Evolutionary conservation across 1,139 yeast species (phyloP).

Genomic region (Sugiyamaella paludigena): DNA sequence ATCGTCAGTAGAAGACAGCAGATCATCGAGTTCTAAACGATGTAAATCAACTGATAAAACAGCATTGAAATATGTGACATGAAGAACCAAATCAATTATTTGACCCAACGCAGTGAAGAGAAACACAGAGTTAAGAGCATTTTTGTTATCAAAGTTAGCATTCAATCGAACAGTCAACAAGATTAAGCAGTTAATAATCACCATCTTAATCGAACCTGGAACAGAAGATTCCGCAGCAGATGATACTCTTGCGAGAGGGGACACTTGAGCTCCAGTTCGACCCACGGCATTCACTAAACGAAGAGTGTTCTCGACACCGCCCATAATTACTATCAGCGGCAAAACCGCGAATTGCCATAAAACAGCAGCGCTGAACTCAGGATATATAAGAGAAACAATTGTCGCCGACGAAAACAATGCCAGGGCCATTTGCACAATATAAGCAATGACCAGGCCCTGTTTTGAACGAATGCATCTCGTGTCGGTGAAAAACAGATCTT

Average conservation of each 20-base stretch:
- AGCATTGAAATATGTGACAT: slow-evolving; percentile 61
- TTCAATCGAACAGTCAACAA: slow-evolving; percentile 26
- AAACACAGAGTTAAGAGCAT: not conserved
- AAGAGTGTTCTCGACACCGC: slow-evolving; percentile 47
- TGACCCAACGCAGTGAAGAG: slow-evolving; percentile 46
- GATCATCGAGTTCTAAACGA: slow-evolving; percentile 58
- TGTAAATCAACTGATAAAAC: slow-evolving; percentile 65
- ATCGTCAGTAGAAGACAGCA: slow-evolving; percentile 31
- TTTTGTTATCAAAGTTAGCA: not conserved
- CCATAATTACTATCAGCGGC: slow-evolving; percentile 43
- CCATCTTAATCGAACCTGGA: slow-evolving; percentile 38
- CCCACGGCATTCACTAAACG: slow-evolving; percentile 45
- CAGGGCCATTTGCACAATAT: slow-evolving; percentile 50
- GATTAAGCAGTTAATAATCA: slow-evolving; percentile 30
- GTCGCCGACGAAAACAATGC: slow-evolving; percentile 54
- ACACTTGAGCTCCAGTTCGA: slow-evolving; percentile 44
- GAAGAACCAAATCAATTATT: slow-evolving; percentile 56
- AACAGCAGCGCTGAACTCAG: slow-evolving; percentile 26
- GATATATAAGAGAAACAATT: slow-evolving; percentile 42
- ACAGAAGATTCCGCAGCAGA: slow-evolving; percentile 40
- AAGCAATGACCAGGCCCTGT: slow-evolving; percentile 60
- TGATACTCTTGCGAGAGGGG: slow-evolving; percentile 40
- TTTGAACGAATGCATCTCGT: slow-evolving; percentile 57
- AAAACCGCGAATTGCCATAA: slow-evolving; percentile 34
- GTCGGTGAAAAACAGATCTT: slow-evolving; percentile 50